These are phyloP conservation scores for Pinus tabuliformis DNA, from an alignment of 75 land plant species.

Conservation along the genomic window DNA sequence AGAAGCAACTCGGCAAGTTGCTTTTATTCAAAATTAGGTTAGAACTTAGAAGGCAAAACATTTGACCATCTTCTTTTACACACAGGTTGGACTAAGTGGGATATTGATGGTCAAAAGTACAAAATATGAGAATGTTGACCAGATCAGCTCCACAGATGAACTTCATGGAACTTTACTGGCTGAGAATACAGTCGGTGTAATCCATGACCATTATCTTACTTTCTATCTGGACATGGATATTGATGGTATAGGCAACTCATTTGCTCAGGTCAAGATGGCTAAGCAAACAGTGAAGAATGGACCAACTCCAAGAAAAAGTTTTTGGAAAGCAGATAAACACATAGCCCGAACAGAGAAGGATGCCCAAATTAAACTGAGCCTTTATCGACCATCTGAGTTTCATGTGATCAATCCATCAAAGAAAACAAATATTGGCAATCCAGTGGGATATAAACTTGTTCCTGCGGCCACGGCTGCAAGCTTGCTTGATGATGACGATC, in stretches of 20 bases:
- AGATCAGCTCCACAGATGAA: slow-evolving; percentile 25
- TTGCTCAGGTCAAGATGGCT: slow-evolving; percentile 55
- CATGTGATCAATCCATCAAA: slow-evolving; percentile 66
- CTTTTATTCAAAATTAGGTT: background rate
- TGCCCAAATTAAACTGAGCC: slow-evolving; percentile 62
- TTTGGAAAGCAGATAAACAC: slow-evolving; percentile 40
- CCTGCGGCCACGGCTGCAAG: slow-evolving; percentile 78
- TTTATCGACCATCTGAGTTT: slow-evolving; percentile 72
- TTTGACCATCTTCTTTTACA: background rate
- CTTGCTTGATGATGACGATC: slow-evolving; percentile 60
- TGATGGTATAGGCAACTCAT: slow-evolving; percentile 79
- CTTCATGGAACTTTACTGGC: slow-evolving; percentile 66
- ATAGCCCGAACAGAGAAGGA: slow-evolving; percentile 80
- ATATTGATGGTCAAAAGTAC: slow-evolving; percentile 76
- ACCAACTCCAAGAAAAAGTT: slow-evolving; percentile 64
- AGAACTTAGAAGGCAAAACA: background rate
- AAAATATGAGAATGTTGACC: slow-evolving; percentile 34
- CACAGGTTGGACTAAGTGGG: slow-evolving; percentile 80
- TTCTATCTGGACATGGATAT: slow-evolving; percentile 87
- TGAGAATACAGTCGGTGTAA: slow-evolving; percentile 77
- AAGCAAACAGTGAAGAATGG: slow-evolving; percentile 28
- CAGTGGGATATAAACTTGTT: slow-evolving; percentile 76
- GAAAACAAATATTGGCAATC: slow-evolving; percentile 73
- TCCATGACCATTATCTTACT: slow-evolving; percentile 82
- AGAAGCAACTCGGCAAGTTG: background rate